Conservation (phyloP, 2,329 filamentous ascomycete genomes). For the Fusarium cyanostomum region DNA sequence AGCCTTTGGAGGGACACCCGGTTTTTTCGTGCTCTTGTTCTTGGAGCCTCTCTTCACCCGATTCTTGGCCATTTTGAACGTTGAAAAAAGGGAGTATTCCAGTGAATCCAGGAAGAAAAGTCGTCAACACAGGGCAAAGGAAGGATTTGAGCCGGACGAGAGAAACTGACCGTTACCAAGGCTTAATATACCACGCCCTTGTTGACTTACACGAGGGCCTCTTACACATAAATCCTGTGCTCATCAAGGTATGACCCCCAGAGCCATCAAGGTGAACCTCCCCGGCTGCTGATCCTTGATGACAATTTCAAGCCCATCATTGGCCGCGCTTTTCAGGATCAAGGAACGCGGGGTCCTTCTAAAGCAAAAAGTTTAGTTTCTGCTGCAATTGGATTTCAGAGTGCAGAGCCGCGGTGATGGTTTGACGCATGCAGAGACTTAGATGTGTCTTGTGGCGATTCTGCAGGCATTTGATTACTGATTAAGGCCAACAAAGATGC, state of each 20-base stretch:
- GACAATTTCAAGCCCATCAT: slow-evolving; percentile 16
- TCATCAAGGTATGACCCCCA: slow-evolving; percentile 32
- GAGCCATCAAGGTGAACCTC: slow-evolving; percentile 35
- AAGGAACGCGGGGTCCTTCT: not conserved
- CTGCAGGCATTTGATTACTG: not conserved
- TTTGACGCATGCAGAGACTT: not conserved
- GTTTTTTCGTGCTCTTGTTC: slow-evolving; percentile 27
- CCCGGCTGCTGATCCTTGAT: slow-evolving; percentile 15
- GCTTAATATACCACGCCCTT: slow-evolving; percentile 12
- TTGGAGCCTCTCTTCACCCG: slow-evolving; percentile 20
- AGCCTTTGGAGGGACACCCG: slow-evolving; percentile 32
- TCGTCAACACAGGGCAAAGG: too few species aligned
- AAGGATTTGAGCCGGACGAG: not conserved
- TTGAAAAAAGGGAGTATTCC: not conserved
- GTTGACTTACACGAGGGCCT: slow-evolving; percentile 3
- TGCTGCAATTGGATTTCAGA: not conserved
- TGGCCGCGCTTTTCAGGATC: not conserved
- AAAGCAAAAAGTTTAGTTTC: not conserved
- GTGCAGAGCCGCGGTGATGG: slow-evolving; percentile 19
- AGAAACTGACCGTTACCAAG: too few species aligned
- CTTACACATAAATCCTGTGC: slow-evolving; percentile 3
- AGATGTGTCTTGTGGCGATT: not conserved
- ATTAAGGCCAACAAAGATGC: too few species aligned
- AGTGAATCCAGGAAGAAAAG: too few species aligned
- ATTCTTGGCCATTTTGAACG: slow-evolving; percentile 29